Evolutionary conservation across 2,329 filamentous ascomycete species (phyloP).

Genomic region (Akanthomyces lecanii): DNA sequence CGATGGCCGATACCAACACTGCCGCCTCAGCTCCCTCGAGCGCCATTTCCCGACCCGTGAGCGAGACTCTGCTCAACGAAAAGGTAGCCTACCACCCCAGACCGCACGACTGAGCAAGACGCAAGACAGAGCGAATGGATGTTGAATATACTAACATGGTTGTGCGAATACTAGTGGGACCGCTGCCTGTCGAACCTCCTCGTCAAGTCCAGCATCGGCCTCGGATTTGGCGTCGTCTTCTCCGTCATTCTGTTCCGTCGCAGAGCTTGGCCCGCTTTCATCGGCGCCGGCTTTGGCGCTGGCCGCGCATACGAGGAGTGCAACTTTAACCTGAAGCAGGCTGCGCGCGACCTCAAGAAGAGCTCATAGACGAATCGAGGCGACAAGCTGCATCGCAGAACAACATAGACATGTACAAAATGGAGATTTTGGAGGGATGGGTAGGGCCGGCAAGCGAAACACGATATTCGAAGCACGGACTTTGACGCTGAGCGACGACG

Average conservation of each 20-base stretch:
- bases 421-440: background rate
- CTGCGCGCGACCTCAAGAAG: slow-evolving; percentile 54
- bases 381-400: slow-evolving; percentile 4
- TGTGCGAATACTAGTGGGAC: slow-evolving; percentile 68
- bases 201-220: slow-evolving; percentile 92
- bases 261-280: slow-evolving; percentile 94
- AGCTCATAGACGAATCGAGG: slow-evolving; percentile 31
- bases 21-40: slow-evolving; percentile 48
- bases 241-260: slow-evolving; percentile 98
- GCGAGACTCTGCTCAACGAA: slow-evolving; percentile 96
- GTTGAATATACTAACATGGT: slow-evolving; percentile 21
- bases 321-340: slow-evolving; percentile 71
- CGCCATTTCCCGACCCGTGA: slow-evolving; percentile 77
- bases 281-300: slow-evolving; percentile 86
- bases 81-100: slow-evolving; percentile 58
- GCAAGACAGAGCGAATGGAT: background rate
- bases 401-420: slow-evolving; percentile 27
- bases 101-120: background rate
- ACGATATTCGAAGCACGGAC: background rate
- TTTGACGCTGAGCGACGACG: slow-evolving; percentile 3
- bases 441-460: slow-evolving; percentile 9
- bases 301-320: slow-evolving; percentile 98
- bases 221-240: slow-evolving; percentile 97
- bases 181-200: slow-evolving; percentile 96
- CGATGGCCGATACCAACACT: slow-evolving; percentile 53